Evolutionary conservation across 1,139 yeast genomes (phyloP).

Genomic region (Protomyces gravidus): DNA sequence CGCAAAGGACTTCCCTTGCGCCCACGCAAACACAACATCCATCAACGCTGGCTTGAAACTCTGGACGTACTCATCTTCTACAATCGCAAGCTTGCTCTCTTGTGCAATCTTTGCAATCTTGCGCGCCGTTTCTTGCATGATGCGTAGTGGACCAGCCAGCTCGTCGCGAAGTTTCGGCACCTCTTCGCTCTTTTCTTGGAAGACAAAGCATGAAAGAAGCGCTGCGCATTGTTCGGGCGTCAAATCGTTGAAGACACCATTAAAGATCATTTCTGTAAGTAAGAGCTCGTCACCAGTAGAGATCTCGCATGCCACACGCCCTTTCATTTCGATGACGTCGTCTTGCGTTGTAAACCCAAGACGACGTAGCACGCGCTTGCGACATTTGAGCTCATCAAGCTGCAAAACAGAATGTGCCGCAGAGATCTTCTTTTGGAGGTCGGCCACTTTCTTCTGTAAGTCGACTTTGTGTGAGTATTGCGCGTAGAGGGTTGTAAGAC

Average conservation of each 20-base stretch:
- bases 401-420: constrained; percentile 91
- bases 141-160: constrained; percentile 80
- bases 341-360: constrained; percentile 75
- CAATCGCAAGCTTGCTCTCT: constrained; percentile 83
- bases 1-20: constrained; percentile 90
- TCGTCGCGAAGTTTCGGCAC: constrained; percentile 80
- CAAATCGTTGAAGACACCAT: constrained; percentile 87
- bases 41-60: constrained; percentile 85
- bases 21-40: constrained; percentile 97
- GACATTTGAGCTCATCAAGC: constrained; percentile 84
- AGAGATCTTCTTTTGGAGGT: constrained; percentile 58
- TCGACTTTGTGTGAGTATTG: constrained; percentile 62
- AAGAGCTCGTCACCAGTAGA: constrained; percentile 90
- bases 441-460: constrained; percentile 57
- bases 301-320: constrained; percentile 94
- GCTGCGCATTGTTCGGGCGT: constrained; percentile 90
- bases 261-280: constrained; percentile 84
- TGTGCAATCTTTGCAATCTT: constrained; percentile 82
- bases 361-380: constrained; percentile 82
- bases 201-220: constrained; percentile 85
- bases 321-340: constrained; percentile 85
- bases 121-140: constrained; percentile 82
- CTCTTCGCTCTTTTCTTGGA: constrained; percentile 84
- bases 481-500: constrained; percentile 56
- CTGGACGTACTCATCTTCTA: constrained; percentile 87